Evolutionary conservation across 148 eudicot species (phyloP), one percentile per base, ranked within the genome.

Genomic region (Nepenthes gracilis): DNA sequence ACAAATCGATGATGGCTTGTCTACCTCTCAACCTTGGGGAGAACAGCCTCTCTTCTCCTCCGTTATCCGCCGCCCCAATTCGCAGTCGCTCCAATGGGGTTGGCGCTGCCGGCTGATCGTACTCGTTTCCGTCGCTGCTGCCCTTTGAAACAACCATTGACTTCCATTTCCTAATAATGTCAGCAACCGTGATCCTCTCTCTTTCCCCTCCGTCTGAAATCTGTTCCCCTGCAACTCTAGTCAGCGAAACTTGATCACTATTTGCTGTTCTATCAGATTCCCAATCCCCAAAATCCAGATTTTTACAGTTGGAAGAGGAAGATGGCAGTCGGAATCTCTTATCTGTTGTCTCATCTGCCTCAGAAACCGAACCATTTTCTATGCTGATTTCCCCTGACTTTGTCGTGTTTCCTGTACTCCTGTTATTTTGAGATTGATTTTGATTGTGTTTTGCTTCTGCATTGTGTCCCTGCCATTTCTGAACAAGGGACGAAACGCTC

Each of bases 401-500:
- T 35, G 15, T 58, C 32, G 3, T 58, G 14, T 14, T 36, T 11
- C 4, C 58, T 6, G 58, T 9, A 55, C 9, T 35, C 13, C 13
- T 13, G 8, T 33, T 33, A 54, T 10, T 55, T 36, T 58, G 61
- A 38, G 2, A 12, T 2, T 38, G 45, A 14, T 12, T 45, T 2
- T 34, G 58, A 6, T 47, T 71, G 47, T 36, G 62, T 15, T 45
- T 9, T 35, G 23, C 6, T 51, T 53, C 33, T 56, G 36, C 47
- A 13, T 75, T 75, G 1, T 53, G 62, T 1, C 74, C 75, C 12
- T 66, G 60, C 97, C 97, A 91, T 58, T 67, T 79, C 58, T 75
- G 78, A 23, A 91, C 84, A 4, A 91, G 82, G 5, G 90, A 81
- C 0, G 97, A 87, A 12, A 91, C 97, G 2, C 83, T 80, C 1